phyloP scores from a whole-genome alignment of 1,284 basidiomycete species.

The Inonotus obliquus region DNA sequence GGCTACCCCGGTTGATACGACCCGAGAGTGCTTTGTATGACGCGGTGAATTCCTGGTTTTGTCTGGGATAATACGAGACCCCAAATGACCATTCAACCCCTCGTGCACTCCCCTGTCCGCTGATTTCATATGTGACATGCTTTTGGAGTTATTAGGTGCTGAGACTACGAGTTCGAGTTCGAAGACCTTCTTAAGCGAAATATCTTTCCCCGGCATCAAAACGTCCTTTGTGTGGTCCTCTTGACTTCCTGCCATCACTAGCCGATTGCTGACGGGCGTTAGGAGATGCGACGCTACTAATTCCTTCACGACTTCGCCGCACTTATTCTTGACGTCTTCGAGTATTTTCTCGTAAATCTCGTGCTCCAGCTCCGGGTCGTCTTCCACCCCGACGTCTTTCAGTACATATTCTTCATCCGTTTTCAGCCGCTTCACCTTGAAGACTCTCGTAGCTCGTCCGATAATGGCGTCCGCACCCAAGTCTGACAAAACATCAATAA shows the following conservation, averaged over 20 bases:
- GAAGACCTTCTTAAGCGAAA: background rate
- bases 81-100: background rate
- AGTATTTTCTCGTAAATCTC: background rate
- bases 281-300: background rate
- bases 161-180: background rate
- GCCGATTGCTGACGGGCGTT: background rate
- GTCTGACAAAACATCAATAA: constrained; percentile 2
- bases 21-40: background rate
- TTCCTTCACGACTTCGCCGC: background rate
- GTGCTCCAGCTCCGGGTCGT: constrained; percentile 4
- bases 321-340: background rate
- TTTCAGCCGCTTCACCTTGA: background rate
- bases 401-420: background rate
- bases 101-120: background rate
- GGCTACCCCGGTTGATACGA: background rate
- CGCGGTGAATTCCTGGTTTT: background rate
- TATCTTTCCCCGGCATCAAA: background rate
- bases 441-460: constrained; percentile 4
- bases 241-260: background rate
- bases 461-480: background rate
- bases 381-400: background rate
- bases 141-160: background rate
- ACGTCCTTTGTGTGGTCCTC: background rate
- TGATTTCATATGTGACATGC: background rate
- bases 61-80: background rate